Evolutionary conservation across 2,329 filamentous ascomycete species (phyloP).

Genomic region (Alternaria tenuissima): DNA sequence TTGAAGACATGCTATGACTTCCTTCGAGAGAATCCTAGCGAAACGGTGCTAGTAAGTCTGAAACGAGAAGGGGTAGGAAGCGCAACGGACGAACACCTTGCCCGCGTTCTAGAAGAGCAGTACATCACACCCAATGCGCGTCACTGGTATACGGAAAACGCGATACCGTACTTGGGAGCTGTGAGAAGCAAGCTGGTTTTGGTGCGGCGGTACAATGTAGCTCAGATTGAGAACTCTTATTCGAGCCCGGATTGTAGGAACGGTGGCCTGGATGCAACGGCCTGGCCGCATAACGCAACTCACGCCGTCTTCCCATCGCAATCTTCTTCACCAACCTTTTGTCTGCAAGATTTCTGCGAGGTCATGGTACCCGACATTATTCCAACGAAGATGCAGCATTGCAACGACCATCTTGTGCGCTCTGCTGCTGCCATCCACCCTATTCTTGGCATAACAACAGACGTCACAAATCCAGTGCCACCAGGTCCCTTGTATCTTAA

Average conservation of each 20-base stretch:
- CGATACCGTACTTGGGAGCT: slow-evolving; percentile 78
- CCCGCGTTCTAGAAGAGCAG: slow-evolving; percentile 73
- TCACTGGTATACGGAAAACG: slow-evolving; percentile 79
- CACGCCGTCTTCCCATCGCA: slow-evolving; percentile 74
- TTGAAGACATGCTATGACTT: slow-evolving; percentile 77
- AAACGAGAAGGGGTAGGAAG: slow-evolving; percentile 90
- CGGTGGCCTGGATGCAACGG: slow-evolving; percentile 64
- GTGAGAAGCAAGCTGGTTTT: slow-evolving; percentile 84
- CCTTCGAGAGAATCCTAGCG: slow-evolving; percentile 77
- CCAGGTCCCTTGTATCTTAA: slow-evolving; percentile 81
- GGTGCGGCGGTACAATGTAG: slow-evolving; percentile 77
- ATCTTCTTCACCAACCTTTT: slow-evolving; percentile 56
- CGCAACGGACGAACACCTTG: slow-evolving; percentile 80
- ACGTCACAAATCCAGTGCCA: slow-evolving; percentile 52
- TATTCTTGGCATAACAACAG: slow-evolving; percentile 53
- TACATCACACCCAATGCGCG: slow-evolving; percentile 67
- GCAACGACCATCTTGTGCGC: slow-evolving; percentile 78
- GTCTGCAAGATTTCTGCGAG: slow-evolving; percentile 95
- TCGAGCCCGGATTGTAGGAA: slow-evolving; percentile 1
- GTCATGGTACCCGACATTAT: slow-evolving; percentile 79
- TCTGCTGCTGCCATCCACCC: slow-evolving; percentile 56
- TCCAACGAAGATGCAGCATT: slow-evolving; percentile 78
- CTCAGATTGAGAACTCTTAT: background rate
- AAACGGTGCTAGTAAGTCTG: slow-evolving; percentile 84
- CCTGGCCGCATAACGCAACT: slow-evolving; percentile 89